Conservation (phyloP, 768 basidiomycete species). For the Phanerodontia chrysosporium region DNA sequence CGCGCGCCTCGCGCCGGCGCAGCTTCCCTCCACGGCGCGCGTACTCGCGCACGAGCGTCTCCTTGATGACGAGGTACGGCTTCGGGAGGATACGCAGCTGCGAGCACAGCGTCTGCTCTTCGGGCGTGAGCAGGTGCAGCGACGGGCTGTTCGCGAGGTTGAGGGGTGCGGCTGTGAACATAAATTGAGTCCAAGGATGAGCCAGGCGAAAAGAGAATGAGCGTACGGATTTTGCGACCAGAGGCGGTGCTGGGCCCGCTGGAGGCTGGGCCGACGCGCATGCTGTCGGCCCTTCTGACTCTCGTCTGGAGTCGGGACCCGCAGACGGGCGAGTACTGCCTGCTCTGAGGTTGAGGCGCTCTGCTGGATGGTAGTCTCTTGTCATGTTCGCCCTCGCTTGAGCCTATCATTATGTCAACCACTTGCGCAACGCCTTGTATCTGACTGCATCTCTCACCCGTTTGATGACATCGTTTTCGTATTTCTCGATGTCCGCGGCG, state of each 20-base stretch:
- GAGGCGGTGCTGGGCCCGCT: conserved; percentile 12
- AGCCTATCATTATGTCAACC: background rate
- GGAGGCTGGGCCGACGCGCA: conserved; percentile 37
- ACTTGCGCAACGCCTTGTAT: conserved; percentile 9
- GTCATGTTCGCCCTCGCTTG: background rate
- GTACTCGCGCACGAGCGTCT: conserved; percentile 90
- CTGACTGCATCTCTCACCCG: conserved; percentile 53
- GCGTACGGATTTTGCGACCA: conserved; percentile 41
- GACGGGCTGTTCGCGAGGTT: conserved; percentile 90
- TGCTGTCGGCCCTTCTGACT: conserved; percentile 50
- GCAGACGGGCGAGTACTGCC: conserved; percentile 46
- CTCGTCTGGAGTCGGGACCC: conserved; percentile 49
- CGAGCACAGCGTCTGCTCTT: conserved; percentile 87
- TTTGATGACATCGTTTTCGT: conserved; percentile 68
- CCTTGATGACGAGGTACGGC: conserved; percentile 94
- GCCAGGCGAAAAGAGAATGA: background rate
- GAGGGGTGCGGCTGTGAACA: conserved; percentile 52
- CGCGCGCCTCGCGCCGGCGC: conserved; percentile 82
- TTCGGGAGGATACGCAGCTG: conserved; percentile 88
- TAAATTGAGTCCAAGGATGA: background rate
- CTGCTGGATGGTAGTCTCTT: conserved; percentile 33
- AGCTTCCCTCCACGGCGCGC: conserved; percentile 85
- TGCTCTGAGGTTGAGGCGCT: conserved; percentile 47
- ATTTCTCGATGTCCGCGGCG: conserved; percentile 86
- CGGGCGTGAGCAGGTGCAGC: conserved; percentile 82